Evolutionary conservation across 352 stramenopile species (phyloP).

Genomic region (Phytophthora palmivora): DNA sequence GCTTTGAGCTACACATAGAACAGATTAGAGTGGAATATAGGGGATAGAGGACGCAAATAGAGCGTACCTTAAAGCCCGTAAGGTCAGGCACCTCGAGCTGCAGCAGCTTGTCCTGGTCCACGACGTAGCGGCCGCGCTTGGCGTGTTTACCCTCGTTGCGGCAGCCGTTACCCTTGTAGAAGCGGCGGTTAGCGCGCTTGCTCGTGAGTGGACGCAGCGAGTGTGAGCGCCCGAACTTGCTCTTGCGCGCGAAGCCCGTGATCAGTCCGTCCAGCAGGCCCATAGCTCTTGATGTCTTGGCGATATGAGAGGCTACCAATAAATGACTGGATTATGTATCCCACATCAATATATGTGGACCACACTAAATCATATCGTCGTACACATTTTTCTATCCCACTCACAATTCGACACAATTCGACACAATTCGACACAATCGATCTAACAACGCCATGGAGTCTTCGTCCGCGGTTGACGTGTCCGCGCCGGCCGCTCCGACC

Average conservation of each 20-base stretch:
- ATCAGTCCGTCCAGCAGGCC: slow-evolving; percentile 82
- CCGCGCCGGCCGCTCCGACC: background rate
- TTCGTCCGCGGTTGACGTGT: slow-evolving; percentile 8
- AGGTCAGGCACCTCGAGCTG: slow-evolving; percentile 94
- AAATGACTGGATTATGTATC: slow-evolving; percentile 19
- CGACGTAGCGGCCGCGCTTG: slow-evolving; percentile 93
- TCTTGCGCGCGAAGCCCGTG: slow-evolving; percentile 73
- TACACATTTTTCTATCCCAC: no score
- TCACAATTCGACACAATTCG: no score
- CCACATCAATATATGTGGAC: no score
- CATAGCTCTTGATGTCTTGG: slow-evolving; percentile 52
- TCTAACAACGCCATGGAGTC: slow-evolving; percentile 17
- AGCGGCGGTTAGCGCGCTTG: slow-evolving; percentile 94
- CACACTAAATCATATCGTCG: no score
- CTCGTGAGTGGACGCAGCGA: slow-evolving; percentile 90
- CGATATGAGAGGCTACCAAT: slow-evolving; percentile 28
- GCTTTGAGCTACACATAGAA: slow-evolving; percentile 69
- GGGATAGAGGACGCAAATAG: background rate
- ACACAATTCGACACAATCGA: slow-evolving; percentile 3
- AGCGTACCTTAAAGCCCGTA: slow-evolving; percentile 88
- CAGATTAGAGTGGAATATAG: background rate
- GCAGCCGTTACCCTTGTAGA: slow-evolving; percentile 96
- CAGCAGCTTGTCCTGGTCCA: slow-evolving; percentile 92
- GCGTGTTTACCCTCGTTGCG: slow-evolving; percentile 92
- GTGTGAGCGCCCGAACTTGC: slow-evolving; percentile 88